Percentiles rank a stretch among this genome's conserved stretches.
Conservation (phyloP, 2,329 filamentous ascomycete genomes). For the Penicillium sp. region DNA sequence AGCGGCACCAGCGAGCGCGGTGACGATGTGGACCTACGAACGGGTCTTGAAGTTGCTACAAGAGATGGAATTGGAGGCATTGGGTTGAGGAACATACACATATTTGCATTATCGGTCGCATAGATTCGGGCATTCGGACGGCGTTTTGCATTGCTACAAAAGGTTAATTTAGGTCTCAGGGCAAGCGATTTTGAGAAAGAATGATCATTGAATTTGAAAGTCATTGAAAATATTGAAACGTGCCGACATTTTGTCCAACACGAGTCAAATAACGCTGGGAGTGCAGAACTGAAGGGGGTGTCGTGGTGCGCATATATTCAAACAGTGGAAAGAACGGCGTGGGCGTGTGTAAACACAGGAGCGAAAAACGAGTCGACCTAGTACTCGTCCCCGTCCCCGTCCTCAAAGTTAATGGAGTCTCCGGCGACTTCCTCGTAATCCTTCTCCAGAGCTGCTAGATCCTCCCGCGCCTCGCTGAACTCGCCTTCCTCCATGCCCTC, state of each 20-base stretch:
- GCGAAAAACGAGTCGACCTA: slow-evolving; percentile 48
- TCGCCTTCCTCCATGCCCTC: slow-evolving; percentile 99
- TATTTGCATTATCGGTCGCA: slow-evolving; percentile 4
- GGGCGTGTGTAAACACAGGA: slow-evolving; percentile 1
- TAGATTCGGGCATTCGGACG: slow-evolving; percentile 2
- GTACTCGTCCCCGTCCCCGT: slow-evolving; percentile 81
- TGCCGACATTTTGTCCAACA: slow-evolving; percentile 7
- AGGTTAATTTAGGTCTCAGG: background rate
- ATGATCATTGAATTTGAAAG: slow-evolving; percentile 7
- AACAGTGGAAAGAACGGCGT: slow-evolving; percentile 7
- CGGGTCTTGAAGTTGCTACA: slow-evolving; percentile 63
- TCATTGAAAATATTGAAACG: slow-evolving; percentile 1
- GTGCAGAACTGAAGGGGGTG: slow-evolving; percentile 11
- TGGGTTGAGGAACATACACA: background rate
- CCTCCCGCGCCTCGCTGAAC: slow-evolving; percentile 98
- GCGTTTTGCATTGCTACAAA: background rate
- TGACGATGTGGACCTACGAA: slow-evolving; percentile 96
- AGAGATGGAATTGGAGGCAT: slow-evolving; percentile 30
- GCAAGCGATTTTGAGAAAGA: background rate
- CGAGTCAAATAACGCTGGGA: slow-evolving; percentile 11
- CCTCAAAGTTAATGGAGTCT: slow-evolving; percentile 87
- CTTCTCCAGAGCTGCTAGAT: slow-evolving; percentile 93
- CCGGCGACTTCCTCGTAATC: slow-evolving; percentile 99
- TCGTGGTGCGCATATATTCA: slow-evolving; percentile 10
- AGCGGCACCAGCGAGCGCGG: slow-evolving; percentile 85